These are phyloP conservation scores for Helenozyma rhizophorensis DNA, from an alignment of 805 yeast species.

Conservation along the genomic window DNA sequence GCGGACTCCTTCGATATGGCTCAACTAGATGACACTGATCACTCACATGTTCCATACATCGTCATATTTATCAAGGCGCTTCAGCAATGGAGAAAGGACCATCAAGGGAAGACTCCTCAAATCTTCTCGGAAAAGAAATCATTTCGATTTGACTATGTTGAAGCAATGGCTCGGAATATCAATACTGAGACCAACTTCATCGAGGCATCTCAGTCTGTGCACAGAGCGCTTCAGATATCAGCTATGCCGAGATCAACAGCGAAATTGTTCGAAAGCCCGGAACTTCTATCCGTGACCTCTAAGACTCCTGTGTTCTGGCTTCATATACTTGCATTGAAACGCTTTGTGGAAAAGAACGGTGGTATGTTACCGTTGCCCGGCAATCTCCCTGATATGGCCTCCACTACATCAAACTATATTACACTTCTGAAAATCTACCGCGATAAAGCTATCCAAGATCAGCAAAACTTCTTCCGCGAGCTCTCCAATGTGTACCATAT, in stretches of 20 bases:
- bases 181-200: conserved; percentile 47
- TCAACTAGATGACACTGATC: conserved; percentile 37
- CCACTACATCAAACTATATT: conserved; percentile 62
- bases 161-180: conserved; percentile 38
- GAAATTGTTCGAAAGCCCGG: conserved; percentile 15
- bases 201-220: conserved; percentile 34
- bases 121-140: conserved; percentile 37
- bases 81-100: conserved; percentile 35
- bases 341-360: conserved; percentile 37
- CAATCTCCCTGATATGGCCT: conserved; percentile 82
- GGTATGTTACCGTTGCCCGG: conserved; percentile 68
- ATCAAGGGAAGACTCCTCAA: conserved; percentile 28
- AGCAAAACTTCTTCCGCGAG: conserved; percentile 30
- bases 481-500: conserved; percentile 22
- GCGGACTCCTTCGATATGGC: conserved; percentile 49
- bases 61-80: conserved; percentile 56
- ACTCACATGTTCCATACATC: conserved; percentile 66
- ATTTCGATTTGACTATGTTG: conserved; percentile 32
- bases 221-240: conserved; percentile 35
- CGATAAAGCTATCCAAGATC: conserved; percentile 51
- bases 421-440: conserved; percentile 54
- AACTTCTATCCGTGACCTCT: conserved; percentile 11
- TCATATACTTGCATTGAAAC: conserved; percentile 48
- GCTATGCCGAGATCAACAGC: conserved; percentile 26
- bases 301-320: conserved; percentile 55